phyloP scores from a whole-genome alignment of 805 yeast species.

The Saccharomycopsis javanensis region DNA sequence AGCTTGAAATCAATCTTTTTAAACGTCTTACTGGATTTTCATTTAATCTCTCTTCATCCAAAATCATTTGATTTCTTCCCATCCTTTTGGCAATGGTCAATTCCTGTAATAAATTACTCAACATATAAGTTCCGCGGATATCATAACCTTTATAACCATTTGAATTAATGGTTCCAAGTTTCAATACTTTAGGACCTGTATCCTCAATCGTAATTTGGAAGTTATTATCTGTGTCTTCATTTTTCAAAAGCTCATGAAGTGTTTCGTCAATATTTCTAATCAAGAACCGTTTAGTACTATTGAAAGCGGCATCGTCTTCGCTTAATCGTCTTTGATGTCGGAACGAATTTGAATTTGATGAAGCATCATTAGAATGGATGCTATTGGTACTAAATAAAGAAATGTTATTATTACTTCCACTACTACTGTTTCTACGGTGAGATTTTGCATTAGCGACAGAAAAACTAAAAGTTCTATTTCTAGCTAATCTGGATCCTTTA shows the following conservation, averaged over 20 bases:
- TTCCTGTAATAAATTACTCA: slow-evolving; percentile 80
- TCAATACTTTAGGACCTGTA: slow-evolving; percentile 72
- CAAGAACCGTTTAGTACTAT: slow-evolving; percentile 37
- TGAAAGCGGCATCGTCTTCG: slow-evolving; percentile 34
- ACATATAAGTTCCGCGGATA: slow-evolving; percentile 81
- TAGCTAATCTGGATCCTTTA: slow-evolving; percentile 33
- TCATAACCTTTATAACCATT: slow-evolving; percentile 67
- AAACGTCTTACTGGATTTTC: slow-evolving; percentile 82
- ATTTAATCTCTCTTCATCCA: slow-evolving; percentile 74
- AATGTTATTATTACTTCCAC: background rate
- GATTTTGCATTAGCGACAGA: slow-evolving; percentile 3
- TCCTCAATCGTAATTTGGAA: slow-evolving; percentile 82
- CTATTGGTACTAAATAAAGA: background rate
- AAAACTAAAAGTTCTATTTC: slow-evolving; percentile 39
- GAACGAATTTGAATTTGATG: background rate
- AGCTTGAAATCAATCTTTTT: slow-evolving; percentile 59
- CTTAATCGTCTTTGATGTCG: slow-evolving; percentile 39
- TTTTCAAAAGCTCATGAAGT: slow-evolving; percentile 52
- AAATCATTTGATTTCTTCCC: slow-evolving; percentile 66
- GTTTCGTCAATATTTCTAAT: slow-evolving; percentile 71
- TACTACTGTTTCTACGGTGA: background rate
- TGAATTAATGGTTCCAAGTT: slow-evolving; percentile 75
- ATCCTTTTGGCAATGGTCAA: slow-evolving; percentile 74
- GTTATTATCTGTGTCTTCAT: slow-evolving; percentile 80
- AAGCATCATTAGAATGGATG: background rate